These are phyloP conservation scores for Metschnikowia hibisci DNA, from an alignment of 805 yeast genomes.

Conservation along the genomic window DNA sequence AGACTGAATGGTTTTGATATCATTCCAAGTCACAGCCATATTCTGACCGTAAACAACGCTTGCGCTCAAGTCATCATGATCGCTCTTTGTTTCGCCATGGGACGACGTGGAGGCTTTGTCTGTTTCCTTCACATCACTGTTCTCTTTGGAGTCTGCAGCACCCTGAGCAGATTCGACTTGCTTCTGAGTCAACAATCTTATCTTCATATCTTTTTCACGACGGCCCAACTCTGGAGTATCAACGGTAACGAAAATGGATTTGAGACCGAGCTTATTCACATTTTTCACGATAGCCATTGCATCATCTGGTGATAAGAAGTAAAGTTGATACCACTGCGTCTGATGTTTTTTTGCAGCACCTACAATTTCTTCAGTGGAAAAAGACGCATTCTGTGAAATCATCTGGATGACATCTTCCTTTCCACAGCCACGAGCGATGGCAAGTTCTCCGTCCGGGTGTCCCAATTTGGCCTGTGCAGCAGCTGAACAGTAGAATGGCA, in stretches of 20 bases:
- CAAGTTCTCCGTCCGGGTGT: slow-evolving; percentile 88
- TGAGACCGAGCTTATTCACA: slow-evolving; percentile 55
- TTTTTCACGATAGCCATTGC: slow-evolving; percentile 59
- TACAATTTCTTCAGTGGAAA: slow-evolving; percentile 80
- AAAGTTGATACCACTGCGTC: slow-evolving; percentile 84
- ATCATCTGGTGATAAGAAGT: slow-evolving; percentile 63
- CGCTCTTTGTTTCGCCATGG: slow-evolving; percentile 6
- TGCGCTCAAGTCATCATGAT: slow-evolving; percentile 7
- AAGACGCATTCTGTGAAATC: slow-evolving; percentile 90
- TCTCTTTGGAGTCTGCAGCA: background rate
- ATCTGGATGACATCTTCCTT: slow-evolving; percentile 70
- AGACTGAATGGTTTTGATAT: slow-evolving; percentile 32
- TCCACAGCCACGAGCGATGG: slow-evolving; percentile 79
- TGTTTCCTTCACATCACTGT: background rate
- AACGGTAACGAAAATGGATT: slow-evolving; percentile 82
- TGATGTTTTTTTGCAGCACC: slow-evolving; percentile 65
- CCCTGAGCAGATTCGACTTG: background rate
- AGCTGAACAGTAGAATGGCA: slow-evolving; percentile 87
- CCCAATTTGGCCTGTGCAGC: slow-evolving; percentile 92
- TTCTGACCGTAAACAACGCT: slow-evolving; percentile 19
- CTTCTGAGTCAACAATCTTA: slow-evolving; percentile 22
- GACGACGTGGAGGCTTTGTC: slow-evolving; percentile 1
- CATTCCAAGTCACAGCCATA: slow-evolving; percentile 34
- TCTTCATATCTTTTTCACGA: slow-evolving; percentile 46
- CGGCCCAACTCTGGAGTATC: slow-evolving; percentile 87